Percentiles rank a stretch among this genome's conserved stretches.
Evolutionary conservation across 805 yeast genomes (phyloP).

Genomic region (Millerozyma miso): DNA sequence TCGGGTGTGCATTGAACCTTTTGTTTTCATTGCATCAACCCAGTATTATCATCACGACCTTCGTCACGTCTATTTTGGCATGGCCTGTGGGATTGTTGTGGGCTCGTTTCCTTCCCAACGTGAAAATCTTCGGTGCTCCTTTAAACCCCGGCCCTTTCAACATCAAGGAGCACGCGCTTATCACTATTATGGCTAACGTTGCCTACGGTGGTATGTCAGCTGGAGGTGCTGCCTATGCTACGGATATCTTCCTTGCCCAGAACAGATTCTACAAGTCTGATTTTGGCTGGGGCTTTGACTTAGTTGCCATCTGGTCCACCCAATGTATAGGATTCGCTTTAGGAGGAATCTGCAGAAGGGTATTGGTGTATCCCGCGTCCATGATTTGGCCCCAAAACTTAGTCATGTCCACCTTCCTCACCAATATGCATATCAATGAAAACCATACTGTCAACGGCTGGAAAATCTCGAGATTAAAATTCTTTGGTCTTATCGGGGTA

Average conservation of each 20-base stretch:
- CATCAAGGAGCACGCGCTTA: slow-evolving; percentile 57
- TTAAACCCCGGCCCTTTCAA: slow-evolving; percentile 60
- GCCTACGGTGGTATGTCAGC: slow-evolving; percentile 23
- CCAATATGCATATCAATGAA: slow-evolving; percentile 47
- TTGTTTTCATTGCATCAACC: slow-evolving; percentile 59
- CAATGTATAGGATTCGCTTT: slow-evolving; percentile 65
- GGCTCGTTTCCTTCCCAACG: slow-evolving; percentile 35
- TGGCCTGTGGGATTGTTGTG: slow-evolving; percentile 56
- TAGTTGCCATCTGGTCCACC: slow-evolving; percentile 30
- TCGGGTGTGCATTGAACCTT: slow-evolving; percentile 57
- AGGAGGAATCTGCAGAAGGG: slow-evolving; percentile 58
- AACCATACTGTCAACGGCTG: slow-evolving; percentile 58
- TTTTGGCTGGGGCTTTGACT: slow-evolving; percentile 7
- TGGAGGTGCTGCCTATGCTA: slow-evolving; percentile 46
- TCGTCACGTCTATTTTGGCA: slow-evolving; percentile 56
- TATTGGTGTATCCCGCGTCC: slow-evolving; percentile 59
- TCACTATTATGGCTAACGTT: slow-evolving; percentile 52
- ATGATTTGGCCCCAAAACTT: slow-evolving; percentile 70
- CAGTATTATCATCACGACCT: slow-evolving; percentile 43
- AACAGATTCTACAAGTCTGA: slow-evolving; percentile 39
- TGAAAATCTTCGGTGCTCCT: slow-evolving; percentile 23
- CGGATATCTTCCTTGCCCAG: slow-evolving; percentile 52
- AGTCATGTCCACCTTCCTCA: slow-evolving; percentile 55
- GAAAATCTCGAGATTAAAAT: slow-evolving; percentile 50
- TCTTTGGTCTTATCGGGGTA: slow-evolving; percentile 40